phyloP scores from a whole-genome alignment of 176 grass and related monocot species.

The Olyra latifolia region DNA sequence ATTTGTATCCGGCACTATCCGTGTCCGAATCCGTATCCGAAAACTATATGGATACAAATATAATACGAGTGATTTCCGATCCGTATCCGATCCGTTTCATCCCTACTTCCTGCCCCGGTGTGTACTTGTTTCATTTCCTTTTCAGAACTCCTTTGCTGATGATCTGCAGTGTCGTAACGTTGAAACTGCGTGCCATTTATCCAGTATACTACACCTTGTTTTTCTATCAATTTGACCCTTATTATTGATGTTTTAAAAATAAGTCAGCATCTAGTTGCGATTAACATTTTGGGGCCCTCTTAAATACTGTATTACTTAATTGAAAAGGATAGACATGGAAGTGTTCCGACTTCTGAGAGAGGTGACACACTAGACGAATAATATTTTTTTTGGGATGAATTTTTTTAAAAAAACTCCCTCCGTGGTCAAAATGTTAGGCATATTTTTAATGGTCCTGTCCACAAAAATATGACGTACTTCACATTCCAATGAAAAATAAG shows the following conservation, averaged over 20 bases:
- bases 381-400: not conserved
- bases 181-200: not conserved
- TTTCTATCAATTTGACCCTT: not conserved
- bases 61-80: too few relatives aligned
- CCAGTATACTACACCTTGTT: not conserved
- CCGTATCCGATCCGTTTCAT: too few relatives aligned
- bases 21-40: too few relatives aligned
- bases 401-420: too few relatives aligned
- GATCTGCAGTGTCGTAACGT: not conserved
- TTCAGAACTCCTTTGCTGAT: not conserved
- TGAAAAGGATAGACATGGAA: not conserved
- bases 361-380: not conserved
- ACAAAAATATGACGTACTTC: too few relatives aligned
- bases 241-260: not conserved
- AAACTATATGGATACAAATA: too few relatives aligned
- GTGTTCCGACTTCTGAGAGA: slow-evolving; percentile 13
- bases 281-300: not conserved
- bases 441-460: too few relatives aligned
- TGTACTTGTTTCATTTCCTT: not conserved
- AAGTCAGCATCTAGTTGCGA: not conserved
- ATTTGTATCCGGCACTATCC: too few relatives aligned
- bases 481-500: too few relatives aligned
- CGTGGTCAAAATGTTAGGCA: too few relatives aligned
- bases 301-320: not conserved
- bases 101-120: too few relatives aligned